Conservation (phyloP, 2,329 filamentous ascomycete species). For the Fulvia fulva region DNA sequence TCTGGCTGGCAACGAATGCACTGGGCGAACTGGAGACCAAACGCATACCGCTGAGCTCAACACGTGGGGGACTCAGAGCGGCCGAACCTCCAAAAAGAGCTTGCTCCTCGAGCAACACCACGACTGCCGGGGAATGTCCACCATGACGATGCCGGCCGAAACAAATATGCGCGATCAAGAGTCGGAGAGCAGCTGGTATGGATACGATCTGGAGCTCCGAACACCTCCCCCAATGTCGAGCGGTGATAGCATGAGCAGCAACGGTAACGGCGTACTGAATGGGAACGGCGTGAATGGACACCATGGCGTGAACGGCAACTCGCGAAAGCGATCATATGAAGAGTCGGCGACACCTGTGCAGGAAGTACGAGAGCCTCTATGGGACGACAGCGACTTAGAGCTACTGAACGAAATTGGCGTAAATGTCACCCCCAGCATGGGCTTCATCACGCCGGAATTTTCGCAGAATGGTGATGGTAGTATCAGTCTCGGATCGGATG, state of each 20-base stretch:
- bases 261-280: not conserved
- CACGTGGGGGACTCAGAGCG: constrained; percentile 1
- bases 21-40: not conserved
- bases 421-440: constrained; percentile 7
- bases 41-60: not conserved
- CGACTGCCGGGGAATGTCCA: constrained; percentile 8
- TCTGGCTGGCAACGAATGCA: not conserved
- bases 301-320: constrained; percentile 9
- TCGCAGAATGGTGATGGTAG: constrained; percentile 13
- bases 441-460: constrained; percentile 9
- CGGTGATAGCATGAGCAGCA: constrained; percentile 6
- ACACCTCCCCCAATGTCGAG: constrained; percentile 18
- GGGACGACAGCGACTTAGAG: constrained; percentile 10
- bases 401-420: constrained; percentile 5
- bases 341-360: constrained; percentile 14
- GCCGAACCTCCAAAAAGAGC: not conserved
- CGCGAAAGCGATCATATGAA: constrained; percentile 21
- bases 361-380: constrained; percentile 4
- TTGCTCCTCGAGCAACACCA: not conserved
- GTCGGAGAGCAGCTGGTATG: constrained; percentile 13
- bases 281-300: constrained; percentile 8
- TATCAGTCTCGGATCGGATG: constrained; percentile 8
- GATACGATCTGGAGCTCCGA: constrained; percentile 21
- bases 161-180: constrained; percentile 14
- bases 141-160: constrained; percentile 14